Evolutionary conservation across 164 flowering plant genomes (phyloP), one percentile per base, ranked within the genome.

Genomic region (Cinnamomum micranthum): DNA sequence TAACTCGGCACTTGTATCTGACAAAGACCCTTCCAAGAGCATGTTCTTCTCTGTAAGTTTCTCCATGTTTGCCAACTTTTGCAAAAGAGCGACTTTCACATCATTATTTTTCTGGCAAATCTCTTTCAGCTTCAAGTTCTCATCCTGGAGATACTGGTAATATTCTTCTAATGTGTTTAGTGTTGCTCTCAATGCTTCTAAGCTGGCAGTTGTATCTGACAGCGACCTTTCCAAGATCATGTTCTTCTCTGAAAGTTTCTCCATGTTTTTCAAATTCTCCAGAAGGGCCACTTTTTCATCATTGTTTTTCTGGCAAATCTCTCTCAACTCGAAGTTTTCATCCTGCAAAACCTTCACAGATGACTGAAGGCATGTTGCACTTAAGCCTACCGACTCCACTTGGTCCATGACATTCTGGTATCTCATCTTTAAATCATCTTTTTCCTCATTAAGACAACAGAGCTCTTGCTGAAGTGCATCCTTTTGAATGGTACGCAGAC

Each of bases 281-380:
- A 81, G 72, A 76, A 95, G 87, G 60, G 65, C 75, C 74, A 76
- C 83, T 58, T 75, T 90, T 75, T 90, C 94, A 52, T 81, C 84
- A 65, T 71, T 78, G 12, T 82, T 87, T 74, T 75, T 74, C 78
- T 79, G 77, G 70, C 84, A 85, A 47, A 79, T 77, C 73, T 86
- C 87, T 81, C 82, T 92, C 71, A 95, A 87, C 80, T 74, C 82
- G 51, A 79, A 76, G 80, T 88, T 91, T 82, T 93, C 94, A 68
- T 86, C 85, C 76, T 80, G 92, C 86, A 95, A 85, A 70, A 76
- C 81, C 83, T 82, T 89, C 51, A 95, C 80, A 6, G 94, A 86
- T 62, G 86, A 77, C 28, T 60, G 85, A 79, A 91, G 51, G 71
- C 47, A 75, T 55, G 86, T 83, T 51, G 90, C 91, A 69, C 83